Conservation (phyloP, 179 eudicot species). For the Heliamphora pulchella region DNA sequence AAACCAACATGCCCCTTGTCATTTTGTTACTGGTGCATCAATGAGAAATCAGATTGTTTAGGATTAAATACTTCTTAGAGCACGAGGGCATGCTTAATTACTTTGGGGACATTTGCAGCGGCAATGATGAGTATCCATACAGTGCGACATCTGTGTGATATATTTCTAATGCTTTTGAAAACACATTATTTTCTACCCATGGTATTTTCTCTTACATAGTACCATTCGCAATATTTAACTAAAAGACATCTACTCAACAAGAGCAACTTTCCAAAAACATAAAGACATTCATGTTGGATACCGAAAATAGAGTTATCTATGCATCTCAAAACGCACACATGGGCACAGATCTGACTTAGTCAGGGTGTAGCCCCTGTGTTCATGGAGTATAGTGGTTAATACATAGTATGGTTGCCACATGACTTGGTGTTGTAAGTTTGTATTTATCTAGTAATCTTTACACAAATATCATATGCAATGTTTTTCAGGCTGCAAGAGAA, state of each 20-base stretch:
- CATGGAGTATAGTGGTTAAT: neutral
- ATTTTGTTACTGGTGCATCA: neutral
- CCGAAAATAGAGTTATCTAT: neutral
- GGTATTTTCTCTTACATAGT: neutral
- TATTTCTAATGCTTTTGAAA: neutral
- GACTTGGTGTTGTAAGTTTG: neutral
- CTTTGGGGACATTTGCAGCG: conserved; percentile 1
- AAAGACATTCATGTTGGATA: conserved; percentile 5
- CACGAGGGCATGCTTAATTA: neutral
- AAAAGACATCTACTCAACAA: too few relatives aligned
- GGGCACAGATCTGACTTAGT: neutral
- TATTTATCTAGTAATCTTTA: neutral
- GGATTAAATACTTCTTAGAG: too few relatives aligned
- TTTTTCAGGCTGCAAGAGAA: conserved; percentile 70
- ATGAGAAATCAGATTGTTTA: neutral
- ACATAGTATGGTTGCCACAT: neutral
- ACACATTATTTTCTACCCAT: neutral
- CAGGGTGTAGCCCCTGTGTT: neutral
- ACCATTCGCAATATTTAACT: too few relatives aligned
- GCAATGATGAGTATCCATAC: conserved; percentile 2
- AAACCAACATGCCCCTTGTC: neutral
- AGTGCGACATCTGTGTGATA: neutral
- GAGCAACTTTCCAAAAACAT: neutral
- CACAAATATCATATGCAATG: conserved; percentile 12
- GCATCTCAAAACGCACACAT: neutral